These are phyloP conservation scores for Marasmius fiardii DNA, from an alignment of 1,284 basidiomycete genomes.

Conservation along the genomic window DNA sequence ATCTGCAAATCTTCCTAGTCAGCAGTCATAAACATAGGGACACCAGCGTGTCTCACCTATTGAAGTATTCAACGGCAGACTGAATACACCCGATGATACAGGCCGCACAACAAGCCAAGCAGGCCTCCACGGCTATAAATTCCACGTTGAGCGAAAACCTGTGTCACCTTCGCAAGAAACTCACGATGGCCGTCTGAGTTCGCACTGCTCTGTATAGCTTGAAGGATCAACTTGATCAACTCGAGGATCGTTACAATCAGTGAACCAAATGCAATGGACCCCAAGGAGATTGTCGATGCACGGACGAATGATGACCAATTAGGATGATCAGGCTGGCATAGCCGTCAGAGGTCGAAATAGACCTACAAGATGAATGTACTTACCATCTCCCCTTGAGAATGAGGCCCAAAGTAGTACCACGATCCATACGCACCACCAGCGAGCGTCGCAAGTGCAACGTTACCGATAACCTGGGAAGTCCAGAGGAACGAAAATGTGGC, in stretches of 20 bases:
- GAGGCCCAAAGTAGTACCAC: constrained; percentile 77
- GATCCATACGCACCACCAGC: constrained; percentile 61
- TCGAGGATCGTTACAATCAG: constrained; percentile 88
- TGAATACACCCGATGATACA: constrained; percentile 81
- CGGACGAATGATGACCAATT: constrained; percentile 72
- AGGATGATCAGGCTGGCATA: constrained; percentile 62
- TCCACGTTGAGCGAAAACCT: neutral
- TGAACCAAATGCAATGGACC: constrained; percentile 88
- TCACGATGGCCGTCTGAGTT: constrained; percentile 71
- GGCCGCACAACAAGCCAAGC: constrained; percentile 76
- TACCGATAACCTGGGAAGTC: constrained; percentile 78
- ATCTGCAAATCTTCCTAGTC: constrained; percentile 34
- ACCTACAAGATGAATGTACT: constrained; percentile 9
- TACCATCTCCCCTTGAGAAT: constrained; percentile 59
- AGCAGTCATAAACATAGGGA: neutral
- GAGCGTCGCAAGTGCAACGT: constrained; percentile 77
- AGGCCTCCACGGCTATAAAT: constrained; percentile 59
- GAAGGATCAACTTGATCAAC: constrained; percentile 65
- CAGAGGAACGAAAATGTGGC: constrained; percentile 82
- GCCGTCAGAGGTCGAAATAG: constrained; percentile 4
- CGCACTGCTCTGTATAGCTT: constrained; percentile 66
- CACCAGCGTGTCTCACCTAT: constrained; percentile 46
- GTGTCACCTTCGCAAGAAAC: constrained; percentile 24
- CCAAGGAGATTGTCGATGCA: constrained; percentile 83
- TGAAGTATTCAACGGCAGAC: constrained; percentile 76